Percentiles rank a stretch among this genome's conserved stretches.
Conservation (phyloP, 202 grass and related monocot species). For the Bolboschoenoplectus hybrid region DNA sequence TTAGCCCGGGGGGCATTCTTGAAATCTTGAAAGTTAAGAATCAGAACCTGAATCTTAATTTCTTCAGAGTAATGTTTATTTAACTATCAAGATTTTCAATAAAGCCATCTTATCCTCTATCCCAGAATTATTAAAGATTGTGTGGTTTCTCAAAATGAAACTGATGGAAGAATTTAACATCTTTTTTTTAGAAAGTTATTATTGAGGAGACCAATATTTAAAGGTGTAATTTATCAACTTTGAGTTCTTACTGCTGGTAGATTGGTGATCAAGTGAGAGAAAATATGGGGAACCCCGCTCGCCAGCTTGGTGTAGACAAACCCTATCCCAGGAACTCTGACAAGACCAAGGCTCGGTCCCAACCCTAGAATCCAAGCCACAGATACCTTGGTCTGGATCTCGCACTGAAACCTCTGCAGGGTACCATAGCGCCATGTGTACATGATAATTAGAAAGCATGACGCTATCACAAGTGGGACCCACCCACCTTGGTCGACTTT, state of each 20-base stretch:
- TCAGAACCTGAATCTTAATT: constrained; percentile 10
- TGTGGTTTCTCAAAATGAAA: neutral
- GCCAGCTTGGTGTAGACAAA: constrained; percentile 81
- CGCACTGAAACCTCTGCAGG: constrained; percentile 70
- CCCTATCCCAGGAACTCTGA: constrained; percentile 84
- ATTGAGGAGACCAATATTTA: neutral
- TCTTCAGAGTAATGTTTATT: neutral
- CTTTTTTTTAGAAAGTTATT: neutral
- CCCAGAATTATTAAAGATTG: neutral
- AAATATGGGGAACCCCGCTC: constrained; percentile 73
- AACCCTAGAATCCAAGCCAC: constrained; percentile 89
- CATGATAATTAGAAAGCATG: constrained; percentile 65
- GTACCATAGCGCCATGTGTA: constrained; percentile 85
- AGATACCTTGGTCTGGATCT: constrained; percentile 84
- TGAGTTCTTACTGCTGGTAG: constrained; percentile 60
- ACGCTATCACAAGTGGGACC: constrained; percentile 78
- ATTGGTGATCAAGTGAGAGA: constrained; percentile 93
- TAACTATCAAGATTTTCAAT: neutral
- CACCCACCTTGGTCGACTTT: constrained; percentile 92
- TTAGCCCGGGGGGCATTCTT: neutral
- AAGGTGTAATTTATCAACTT: neutral
- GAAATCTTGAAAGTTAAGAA: neutral
- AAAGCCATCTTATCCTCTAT: neutral
- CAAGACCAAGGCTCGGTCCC: constrained; percentile 75
- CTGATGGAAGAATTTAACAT: neutral